These are phyloP conservation scores for Hanseniaspora opuntiae DNA, from an alignment of 805 yeast species.

Conservation along the genomic window DNA sequence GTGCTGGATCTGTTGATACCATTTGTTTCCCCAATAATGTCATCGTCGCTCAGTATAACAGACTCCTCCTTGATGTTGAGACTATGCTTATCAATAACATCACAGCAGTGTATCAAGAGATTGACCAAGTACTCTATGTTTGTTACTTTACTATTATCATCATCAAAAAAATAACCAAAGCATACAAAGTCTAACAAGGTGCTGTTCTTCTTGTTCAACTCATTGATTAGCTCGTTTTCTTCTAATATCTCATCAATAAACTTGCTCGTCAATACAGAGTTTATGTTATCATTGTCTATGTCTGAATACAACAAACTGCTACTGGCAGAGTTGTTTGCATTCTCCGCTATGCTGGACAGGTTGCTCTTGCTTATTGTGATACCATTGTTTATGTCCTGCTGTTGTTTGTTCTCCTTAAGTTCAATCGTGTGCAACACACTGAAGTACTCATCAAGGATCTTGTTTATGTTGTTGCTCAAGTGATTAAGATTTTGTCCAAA, in stretches of 20 bases:
- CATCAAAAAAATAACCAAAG: constrained; percentile 28
- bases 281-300: neutral
- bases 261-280: constrained; percentile 4
- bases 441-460: constrained; percentile 31
- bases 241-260: constrained; percentile 29
- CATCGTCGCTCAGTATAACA: neutral
- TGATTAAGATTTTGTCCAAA: constrained; percentile 28
- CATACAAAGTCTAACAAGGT: constrained; percentile 37
- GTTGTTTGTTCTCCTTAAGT: constrained; percentile 10
- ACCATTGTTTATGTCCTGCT: constrained; percentile 7
- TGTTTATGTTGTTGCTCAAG: constrained; percentile 24
- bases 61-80: neutral
- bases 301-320: neutral
- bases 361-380: constrained; percentile 1
- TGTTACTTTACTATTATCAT: constrained; percentile 15
- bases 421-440: constrained; percentile 21
- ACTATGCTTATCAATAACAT: constrained; percentile 15
- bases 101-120: constrained; percentile 20
- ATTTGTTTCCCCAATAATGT: constrained; percentile 3
- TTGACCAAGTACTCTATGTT: constrained; percentile 24
- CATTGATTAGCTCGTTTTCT: constrained; percentile 28
- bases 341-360: neutral
- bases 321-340: neutral
- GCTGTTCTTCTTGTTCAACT: constrained; percentile 28
- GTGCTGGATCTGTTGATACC: neutral